Percentiles rank a stretch among this genome's conserved stretches.
Conservation (phyloP, 2,329 filamentous ascomycete genomes). For the Clarireedia monteithiana region DNA sequence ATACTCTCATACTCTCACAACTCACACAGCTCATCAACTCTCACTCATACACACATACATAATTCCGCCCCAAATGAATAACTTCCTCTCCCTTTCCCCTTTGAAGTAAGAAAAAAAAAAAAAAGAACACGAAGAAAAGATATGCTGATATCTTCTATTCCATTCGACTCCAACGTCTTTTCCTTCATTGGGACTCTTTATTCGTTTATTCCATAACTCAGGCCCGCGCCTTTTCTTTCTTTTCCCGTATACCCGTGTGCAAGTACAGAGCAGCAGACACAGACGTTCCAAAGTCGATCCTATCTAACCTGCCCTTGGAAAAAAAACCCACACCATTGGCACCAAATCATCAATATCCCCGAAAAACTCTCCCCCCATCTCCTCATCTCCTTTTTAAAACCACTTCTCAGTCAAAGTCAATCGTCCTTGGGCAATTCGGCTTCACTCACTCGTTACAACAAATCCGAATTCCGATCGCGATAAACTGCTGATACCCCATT, state of each 20-base stretch:
- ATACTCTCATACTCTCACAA: too few species aligned
- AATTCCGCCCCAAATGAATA: too few species aligned
- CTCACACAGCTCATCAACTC: too few species aligned
- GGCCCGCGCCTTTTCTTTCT: too few species aligned
- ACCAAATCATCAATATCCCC: neutral
- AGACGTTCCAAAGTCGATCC: neutral
- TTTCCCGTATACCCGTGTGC: too few species aligned
- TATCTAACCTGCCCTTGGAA: too few species aligned
- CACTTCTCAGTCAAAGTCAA: neutral
- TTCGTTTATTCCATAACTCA: neutral
- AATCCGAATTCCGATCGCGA: slow-evolving; percentile 15
- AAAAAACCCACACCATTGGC: neutral
- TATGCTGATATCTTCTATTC: slow-evolving; percentile 17
- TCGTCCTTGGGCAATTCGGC: neutral
- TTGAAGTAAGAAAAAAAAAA: too few species aligned
- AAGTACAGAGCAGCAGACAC: too few species aligned
- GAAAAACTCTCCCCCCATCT: neutral
- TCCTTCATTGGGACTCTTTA: neutral
- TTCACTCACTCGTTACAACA: slow-evolving; percentile 3
- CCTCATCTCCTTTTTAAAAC: slow-evolving; percentile 3
- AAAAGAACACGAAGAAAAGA: neutral
- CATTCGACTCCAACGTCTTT: slow-evolving; percentile 5
- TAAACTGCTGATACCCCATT: slow-evolving; percentile 20
- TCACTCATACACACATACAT: too few species aligned
- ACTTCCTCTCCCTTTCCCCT: neutral